Base-by-base conservation (phyloP, 257 asterid genomes). In the Fraxinus quadrangulata region DNA sequence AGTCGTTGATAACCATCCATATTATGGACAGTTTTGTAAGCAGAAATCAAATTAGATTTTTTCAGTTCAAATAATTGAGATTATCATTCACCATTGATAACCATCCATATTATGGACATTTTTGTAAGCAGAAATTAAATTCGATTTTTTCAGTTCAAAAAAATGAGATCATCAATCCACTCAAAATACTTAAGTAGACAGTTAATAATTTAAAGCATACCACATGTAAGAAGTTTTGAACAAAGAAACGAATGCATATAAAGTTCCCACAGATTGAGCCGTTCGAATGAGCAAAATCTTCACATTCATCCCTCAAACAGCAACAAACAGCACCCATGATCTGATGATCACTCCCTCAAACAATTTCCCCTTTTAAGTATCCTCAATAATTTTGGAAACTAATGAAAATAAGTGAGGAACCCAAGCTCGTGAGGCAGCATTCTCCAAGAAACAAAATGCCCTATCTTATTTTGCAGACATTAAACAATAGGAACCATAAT, bases 281-380 rank as follows among this genome's bases (percentile, higher is more conserved):
- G 85, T 90, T 90, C 17, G 92, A 92, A 83, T 86, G 85, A 59
- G 91, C 83, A 49, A 86, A 82, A 72, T 94, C 96, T 74, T 89
- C 97, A 33, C 81, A 94, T 4, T 91, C 97, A 73, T 85, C 90
- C 79, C 84, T 86, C 83, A 89, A 86, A 84, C 97, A 92, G 88
- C 97, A 94, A 87, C 97, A 94, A 47, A 84, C 81, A 78, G 93
- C 87, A 78, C 99, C 97, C 99, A 94, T 94, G 75, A 59, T 2
- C 66, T 56, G 28, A 56, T 56, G 10, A 83, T 85, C 71, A 70
- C 80, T 36, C 63, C 54, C 72, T 37, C 67, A 2, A 76, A 71
- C 78, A 71, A 56, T 31, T 69, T 75, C 61, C 59, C 21, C 78
- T 69, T 67, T 71, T 45, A 67, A 26, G 71, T 67, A 70, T 80